Percentiles rank a stretch among this genome's conserved stretches.
phyloP scores from a whole-genome alignment of 169 alveolate genomes.

The Cryptosporidium sp. region DNA sequence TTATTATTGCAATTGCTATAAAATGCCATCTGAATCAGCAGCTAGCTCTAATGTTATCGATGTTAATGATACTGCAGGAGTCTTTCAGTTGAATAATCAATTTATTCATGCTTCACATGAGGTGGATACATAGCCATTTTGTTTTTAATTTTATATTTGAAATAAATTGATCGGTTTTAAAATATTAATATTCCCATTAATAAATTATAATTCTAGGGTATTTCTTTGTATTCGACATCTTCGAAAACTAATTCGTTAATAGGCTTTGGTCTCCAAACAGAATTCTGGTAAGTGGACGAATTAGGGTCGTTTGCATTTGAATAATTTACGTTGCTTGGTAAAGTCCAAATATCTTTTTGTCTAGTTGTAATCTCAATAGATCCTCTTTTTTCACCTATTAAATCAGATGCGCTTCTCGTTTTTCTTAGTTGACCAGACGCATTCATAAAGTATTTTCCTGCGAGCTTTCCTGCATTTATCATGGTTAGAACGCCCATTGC shows the following conservation, averaged over 20 bases:
- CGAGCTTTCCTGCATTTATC: constrained; percentile 72
- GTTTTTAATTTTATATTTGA: constrained; percentile 68
- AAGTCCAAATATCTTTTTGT: constrained; percentile 74
- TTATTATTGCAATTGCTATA: constrained; percentile 72
- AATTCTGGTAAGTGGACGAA: constrained; percentile 36
- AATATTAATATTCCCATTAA: not conserved
- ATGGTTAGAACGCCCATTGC: constrained; percentile 76
- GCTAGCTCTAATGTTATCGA: constrained; percentile 51
- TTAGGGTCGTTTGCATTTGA: constrained; percentile 2
- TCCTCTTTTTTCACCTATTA: constrained; percentile 41
- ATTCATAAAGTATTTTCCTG: constrained; percentile 68
- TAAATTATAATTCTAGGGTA: not conserved
- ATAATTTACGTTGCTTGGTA: constrained; percentile 52
- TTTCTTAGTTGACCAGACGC: constrained; percentile 52
- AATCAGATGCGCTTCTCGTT: constrained; percentile 71
- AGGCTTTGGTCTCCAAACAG: constrained; percentile 72
- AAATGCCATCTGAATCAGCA: constrained; percentile 62
- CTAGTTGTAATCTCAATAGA: constrained; percentile 36
- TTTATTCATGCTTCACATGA: constrained; percentile 42
- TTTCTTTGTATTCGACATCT: constrained; percentile 34
- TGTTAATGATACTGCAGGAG: constrained; percentile 67
- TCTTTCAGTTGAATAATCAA: constrained; percentile 47
- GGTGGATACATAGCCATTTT: constrained; percentile 55
- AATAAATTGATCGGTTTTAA: not conserved
- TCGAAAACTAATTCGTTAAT: constrained; percentile 64